These are phyloP conservation scores for Akanthomyces lecanii DNA, from an alignment of 2,329 filamentous ascomycete genomes.

Conservation along the genomic window DNA sequence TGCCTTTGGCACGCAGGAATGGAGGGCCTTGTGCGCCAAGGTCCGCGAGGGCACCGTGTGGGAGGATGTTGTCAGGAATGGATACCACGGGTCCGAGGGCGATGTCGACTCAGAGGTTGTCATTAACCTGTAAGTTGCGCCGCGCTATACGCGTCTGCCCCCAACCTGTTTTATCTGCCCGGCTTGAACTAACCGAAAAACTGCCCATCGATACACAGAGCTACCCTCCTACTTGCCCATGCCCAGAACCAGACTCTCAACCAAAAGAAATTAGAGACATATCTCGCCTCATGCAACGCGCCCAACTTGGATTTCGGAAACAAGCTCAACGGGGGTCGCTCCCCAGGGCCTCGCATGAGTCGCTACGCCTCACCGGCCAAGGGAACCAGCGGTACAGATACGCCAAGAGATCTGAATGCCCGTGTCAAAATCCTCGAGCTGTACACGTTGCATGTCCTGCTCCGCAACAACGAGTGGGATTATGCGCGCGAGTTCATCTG, in stretches of 20 bases:
- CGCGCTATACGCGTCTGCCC: background rate
- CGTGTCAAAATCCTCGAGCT: constrained; percentile 90
- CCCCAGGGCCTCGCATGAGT: constrained; percentile 32
- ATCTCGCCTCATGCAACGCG: constrained; percentile 71
- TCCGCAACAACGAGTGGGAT: constrained; percentile 92
- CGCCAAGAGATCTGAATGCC: constrained; percentile 76
- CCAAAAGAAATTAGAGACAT: constrained; percentile 83
- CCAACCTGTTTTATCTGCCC: background rate
- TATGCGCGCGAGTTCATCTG: constrained; percentile 89
- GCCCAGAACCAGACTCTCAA: constrained; percentile 78
- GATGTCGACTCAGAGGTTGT: constrained; percentile 94
- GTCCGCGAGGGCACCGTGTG: constrained; percentile 89
- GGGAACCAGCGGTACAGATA: constrained; percentile 64
- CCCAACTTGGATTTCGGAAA: constrained; percentile 69
- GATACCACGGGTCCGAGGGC: constrained; percentile 83
- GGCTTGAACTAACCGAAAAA: constrained; percentile 13
- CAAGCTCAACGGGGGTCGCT: constrained; percentile 50
- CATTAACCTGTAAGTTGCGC: constrained; percentile 65
- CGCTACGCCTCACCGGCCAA: constrained; percentile 44
- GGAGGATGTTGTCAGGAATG: constrained; percentile 84
- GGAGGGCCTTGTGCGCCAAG: constrained; percentile 75
- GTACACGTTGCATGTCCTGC: constrained; percentile 91
- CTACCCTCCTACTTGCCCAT: constrained; percentile 86
- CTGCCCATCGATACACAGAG: constrained; percentile 46
- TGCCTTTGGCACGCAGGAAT: constrained; percentile 79